Conservation (phyloP, 179 eudicot genomes). For the Gypsophila paniculata region DNA sequence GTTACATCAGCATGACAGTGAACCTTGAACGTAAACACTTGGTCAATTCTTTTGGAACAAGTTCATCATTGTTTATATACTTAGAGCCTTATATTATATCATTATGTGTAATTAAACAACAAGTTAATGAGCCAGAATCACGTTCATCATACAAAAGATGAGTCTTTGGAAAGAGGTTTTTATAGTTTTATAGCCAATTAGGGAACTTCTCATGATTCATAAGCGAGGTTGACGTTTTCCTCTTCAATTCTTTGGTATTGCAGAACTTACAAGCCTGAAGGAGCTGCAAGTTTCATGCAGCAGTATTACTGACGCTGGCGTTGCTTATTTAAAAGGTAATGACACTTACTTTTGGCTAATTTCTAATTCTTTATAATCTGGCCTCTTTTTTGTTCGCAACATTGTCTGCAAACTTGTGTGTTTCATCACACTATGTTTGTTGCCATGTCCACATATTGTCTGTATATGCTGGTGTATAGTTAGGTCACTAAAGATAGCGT, state of each 20-base stretch:
- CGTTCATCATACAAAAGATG: background rate
- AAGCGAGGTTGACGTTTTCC: background rate
- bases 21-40: background rate
- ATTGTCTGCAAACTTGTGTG: background rate
- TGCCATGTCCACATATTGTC: background rate
- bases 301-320: constrained; percentile 74
- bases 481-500: background rate
- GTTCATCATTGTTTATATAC: background rate
- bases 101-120: background rate
- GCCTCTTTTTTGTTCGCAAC: background rate
- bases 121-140: background rate
- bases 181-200: background rate
- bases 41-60: background rate
- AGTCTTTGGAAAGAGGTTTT: background rate
- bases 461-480: background rate
- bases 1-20: background rate
- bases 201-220: background rate
- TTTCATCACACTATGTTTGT: background rate
- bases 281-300: constrained; percentile 87
- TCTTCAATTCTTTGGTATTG: constrained; percentile 19
- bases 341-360: background rate
- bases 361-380: background rate
- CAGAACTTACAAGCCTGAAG: constrained; percentile 71
- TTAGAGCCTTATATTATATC: background rate
- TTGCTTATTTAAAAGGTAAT: constrained; percentile 65